Percentiles rank a stretch among this genome's conserved stretches.
These are phyloP conservation scores for Penicillium digitatum DNA, from an alignment of 2,329 filamentous ascomycete genomes.

Conservation along the genomic window DNA sequence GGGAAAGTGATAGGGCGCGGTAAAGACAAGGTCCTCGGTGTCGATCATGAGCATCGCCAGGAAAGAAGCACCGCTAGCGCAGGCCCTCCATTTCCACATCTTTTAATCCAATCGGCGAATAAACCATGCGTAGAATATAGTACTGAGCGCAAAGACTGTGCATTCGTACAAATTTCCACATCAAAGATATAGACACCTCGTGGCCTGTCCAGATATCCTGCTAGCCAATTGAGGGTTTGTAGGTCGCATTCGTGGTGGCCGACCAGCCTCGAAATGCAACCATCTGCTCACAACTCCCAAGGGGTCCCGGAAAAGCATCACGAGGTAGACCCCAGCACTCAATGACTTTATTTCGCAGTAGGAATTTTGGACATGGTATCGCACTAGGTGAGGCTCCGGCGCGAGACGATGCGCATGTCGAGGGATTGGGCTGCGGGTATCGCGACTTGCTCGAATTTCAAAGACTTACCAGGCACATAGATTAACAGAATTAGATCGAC, in stretches of 20 bases:
- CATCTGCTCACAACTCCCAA: not conserved
- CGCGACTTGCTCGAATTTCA: constrained; percentile 14
- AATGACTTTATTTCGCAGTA: not conserved
- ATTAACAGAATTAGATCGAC: not conserved
- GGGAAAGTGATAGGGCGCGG: not conserved
- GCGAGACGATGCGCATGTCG: constrained; percentile 19
- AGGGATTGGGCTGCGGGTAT: constrained; percentile 13
- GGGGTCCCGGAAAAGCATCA: not conserved
- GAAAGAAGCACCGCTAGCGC: constrained; percentile 4
- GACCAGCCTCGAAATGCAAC: constrained; percentile 3
- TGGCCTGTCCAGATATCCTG: not conserved
- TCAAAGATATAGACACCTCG: not conserved
- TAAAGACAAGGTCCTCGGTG: not conserved
- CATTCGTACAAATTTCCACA: not conserved
- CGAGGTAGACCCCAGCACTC: not conserved
- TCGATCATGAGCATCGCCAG: not conserved
- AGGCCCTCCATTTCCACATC: not conserved
- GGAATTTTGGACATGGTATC: not conserved
- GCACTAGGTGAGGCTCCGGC: constrained; percentile 10
- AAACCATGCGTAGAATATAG: not conserved
- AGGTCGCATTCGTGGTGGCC: constrained; percentile 5
- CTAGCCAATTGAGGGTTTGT: constrained; percentile 1
- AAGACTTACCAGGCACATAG: constrained; percentile 17
- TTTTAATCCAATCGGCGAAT: not conserved
- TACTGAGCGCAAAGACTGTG: not conserved